These are phyloP conservation scores for Phaeophleospora eucalypticola DNA, from an alignment of 2,329 filamentous ascomycete genomes.

Conservation along the genomic window DNA sequence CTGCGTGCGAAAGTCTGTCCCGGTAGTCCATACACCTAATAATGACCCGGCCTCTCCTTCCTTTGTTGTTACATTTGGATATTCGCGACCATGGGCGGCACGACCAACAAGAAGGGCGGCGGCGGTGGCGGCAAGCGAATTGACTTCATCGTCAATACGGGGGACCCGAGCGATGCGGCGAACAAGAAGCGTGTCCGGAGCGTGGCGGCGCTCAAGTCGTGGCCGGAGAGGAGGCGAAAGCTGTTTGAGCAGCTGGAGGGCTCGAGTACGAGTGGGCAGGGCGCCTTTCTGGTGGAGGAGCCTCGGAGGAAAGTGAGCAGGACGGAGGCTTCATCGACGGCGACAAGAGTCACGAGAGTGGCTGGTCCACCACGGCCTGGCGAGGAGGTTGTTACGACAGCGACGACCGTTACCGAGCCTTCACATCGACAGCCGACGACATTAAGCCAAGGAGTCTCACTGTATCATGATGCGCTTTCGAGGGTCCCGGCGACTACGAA, in stretches of 20 bases:
- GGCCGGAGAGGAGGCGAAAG: slow-evolving; percentile 27
- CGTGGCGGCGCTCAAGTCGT: slow-evolving; percentile 28
- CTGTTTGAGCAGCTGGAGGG: slow-evolving; percentile 24
- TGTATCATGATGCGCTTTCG: slow-evolving; percentile 7
- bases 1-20: too few species aligned
- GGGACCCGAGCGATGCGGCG: slow-evolving; percentile 21
- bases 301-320: slow-evolving; percentile 2
- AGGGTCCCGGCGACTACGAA: slow-evolving; percentile 4
- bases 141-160: slow-evolving; percentile 30
- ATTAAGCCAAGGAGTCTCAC: not conserved
- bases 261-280: slow-evolving; percentile 15
- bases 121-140: slow-evolving; percentile 8
- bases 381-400: not conserved
- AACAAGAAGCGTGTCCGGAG: slow-evolving; percentile 30
- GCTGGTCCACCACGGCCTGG: slow-evolving; percentile 5
- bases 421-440: not conserved
- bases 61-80: too few species aligned
- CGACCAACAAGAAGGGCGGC: slow-evolving; percentile 3
- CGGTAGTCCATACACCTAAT: too few species aligned
- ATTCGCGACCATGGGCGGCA: slow-evolving; percentile 5
- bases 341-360: not conserved
- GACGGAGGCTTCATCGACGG: not conserved
- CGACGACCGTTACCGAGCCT: not conserved
- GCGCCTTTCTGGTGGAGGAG: slow-evolving; percentile 21
- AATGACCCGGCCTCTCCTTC: too few species aligned